These are phyloP conservation scores for Diaporthe velutina DNA, from an alignment of 2,329 filamentous ascomycete species.

Conservation along the genomic window DNA sequence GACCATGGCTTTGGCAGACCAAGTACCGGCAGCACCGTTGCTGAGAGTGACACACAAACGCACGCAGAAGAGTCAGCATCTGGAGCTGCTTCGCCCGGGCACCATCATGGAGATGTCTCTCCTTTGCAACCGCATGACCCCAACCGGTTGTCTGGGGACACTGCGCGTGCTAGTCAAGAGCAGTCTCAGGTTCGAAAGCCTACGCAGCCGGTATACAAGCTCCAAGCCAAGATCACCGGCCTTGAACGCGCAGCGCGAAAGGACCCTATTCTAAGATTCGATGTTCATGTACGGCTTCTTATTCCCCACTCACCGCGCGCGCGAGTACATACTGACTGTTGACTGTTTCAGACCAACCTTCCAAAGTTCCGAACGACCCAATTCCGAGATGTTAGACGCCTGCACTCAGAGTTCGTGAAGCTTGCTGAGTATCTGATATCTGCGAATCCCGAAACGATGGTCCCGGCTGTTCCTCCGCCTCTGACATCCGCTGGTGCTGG, in stretches of 20 bases:
- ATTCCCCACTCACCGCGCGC: not conserved
- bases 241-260: slow-evolving; percentile 95
- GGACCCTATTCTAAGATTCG: slow-evolving; percentile 93
- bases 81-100: slow-evolving; percentile 44
- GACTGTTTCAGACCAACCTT: slow-evolving; percentile 84
- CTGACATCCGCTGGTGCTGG: slow-evolving; percentile 93
- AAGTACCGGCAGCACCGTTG: slow-evolving; percentile 59
- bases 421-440: slow-evolving; percentile 96
- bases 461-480: slow-evolving; percentile 95
- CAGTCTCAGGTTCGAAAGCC: slow-evolving; percentile 67
- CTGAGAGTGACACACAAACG: slow-evolving; percentile 56
- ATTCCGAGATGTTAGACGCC: slow-evolving; percentile 95
- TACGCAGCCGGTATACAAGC: slow-evolving; percentile 79
- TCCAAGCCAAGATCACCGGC: slow-evolving; percentile 95
- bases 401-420: slow-evolving; percentile 96
- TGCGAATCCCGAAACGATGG: slow-evolving; percentile 95
- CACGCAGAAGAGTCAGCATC: slow-evolving; percentile 48
- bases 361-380: slow-evolving; percentile 97
- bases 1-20: slow-evolving; percentile 59
- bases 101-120: slow-evolving; percentile 36
- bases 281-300: slow-evolving; percentile 84
- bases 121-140: slow-evolving; percentile 40
- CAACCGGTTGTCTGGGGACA: slow-evolving; percentile 44
- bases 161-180: slow-evolving; percentile 45
- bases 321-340: slow-evolving; percentile 40